A percentile compares a stretch with the other conserved stretches of the same genome.
These are phyloP conservation scores for Naganishia randhawae DNA, from an alignment of 768 basidiomycete genomes.

Conservation along the genomic window DNA sequence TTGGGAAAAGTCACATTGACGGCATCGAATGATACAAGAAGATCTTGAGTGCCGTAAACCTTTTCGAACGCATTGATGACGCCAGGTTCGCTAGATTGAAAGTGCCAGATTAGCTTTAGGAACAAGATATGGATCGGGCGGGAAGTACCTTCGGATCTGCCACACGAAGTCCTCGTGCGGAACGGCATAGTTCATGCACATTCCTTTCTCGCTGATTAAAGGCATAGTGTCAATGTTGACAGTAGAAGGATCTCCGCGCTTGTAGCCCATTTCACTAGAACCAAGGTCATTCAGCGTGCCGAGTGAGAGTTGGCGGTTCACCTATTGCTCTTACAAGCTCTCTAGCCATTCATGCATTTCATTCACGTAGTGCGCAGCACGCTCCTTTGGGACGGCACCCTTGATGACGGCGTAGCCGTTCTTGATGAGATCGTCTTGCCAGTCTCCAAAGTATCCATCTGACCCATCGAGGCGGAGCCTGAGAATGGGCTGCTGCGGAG, in stretches of 20 bases:
- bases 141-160: conserved; percentile 6
- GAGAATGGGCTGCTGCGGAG: conserved; percentile 4
- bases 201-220: conserved; percentile 22
- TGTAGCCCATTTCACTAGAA: conserved; percentile 16
- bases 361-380: not conserved
- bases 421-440: conserved; percentile 8
- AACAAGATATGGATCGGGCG: not conserved
- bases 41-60: conserved; percentile 43
- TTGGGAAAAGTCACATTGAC: conserved; percentile 2
- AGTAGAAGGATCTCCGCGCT: conserved; percentile 4
- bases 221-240: conserved; percentile 17
- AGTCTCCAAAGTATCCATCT: conserved; percentile 13
- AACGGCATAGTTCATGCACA: conserved; percentile 16
- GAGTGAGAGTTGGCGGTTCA: not conserved
- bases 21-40: conserved; percentile 39
- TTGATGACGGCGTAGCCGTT: conserved; percentile 16
- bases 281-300: not conserved
- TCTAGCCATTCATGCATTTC: conserved; percentile 17
- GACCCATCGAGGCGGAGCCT: conserved; percentile 8
- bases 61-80: conserved; percentile 41
- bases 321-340: not conserved
- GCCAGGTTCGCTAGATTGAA: conserved; percentile 31
- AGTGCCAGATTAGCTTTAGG: not conserved
- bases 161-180: conserved; percentile 20
- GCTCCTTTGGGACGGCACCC: conserved; percentile 5